Conservation (phyloP, 2,329 filamentous ascomycete species). For the Trichophyton schoenleinii region DNA sequence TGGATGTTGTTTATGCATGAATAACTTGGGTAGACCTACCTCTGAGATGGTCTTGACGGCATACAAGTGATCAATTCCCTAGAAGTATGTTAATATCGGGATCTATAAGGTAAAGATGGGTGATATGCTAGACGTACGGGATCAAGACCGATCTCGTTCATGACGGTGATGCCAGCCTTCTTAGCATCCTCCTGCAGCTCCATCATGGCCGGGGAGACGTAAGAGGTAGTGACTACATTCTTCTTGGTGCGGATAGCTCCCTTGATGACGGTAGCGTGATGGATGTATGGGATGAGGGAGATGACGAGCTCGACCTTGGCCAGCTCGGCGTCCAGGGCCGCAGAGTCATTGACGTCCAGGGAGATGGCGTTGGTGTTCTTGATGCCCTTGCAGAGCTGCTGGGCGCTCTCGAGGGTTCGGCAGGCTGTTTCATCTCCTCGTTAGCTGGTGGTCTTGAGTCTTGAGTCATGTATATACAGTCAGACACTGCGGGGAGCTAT, state of each 20-base stretch:
- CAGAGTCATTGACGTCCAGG: conserved; percentile 66
- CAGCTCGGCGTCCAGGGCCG: conserved; percentile 68
- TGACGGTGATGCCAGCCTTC: conserved; percentile 86
- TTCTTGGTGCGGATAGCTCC: conserved; percentile 87
- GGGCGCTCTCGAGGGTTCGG: conserved; percentile 62
- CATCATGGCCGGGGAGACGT: conserved; percentile 84
- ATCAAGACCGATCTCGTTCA: conserved; percentile 82
- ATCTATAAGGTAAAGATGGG: too few species aligned
- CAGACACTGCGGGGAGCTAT: too few species aligned
- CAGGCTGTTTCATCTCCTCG: conserved; percentile 46
- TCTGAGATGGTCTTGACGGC: conserved; percentile 69
- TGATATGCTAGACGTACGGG: conserved; percentile 17
- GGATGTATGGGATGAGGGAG: conserved; percentile 80
- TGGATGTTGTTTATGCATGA: neutral
- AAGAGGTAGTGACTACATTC: conserved; percentile 89
- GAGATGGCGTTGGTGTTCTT: conserved; percentile 63
- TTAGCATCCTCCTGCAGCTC: conserved; percentile 74
- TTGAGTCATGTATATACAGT: neutral
- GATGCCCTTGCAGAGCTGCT: conserved; percentile 61
- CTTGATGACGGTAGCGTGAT: conserved; percentile 82
- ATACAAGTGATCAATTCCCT: conserved; percentile 44
- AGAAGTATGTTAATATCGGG: neutral
- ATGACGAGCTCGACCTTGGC: conserved; percentile 69
- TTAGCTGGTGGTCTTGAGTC: neutral
- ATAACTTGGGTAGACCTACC: conserved; percentile 12